Evolutionary conservation across 2,329 filamentous ascomycete genomes (phyloP).

Genomic region (Fusarium marasasianum): DNA sequence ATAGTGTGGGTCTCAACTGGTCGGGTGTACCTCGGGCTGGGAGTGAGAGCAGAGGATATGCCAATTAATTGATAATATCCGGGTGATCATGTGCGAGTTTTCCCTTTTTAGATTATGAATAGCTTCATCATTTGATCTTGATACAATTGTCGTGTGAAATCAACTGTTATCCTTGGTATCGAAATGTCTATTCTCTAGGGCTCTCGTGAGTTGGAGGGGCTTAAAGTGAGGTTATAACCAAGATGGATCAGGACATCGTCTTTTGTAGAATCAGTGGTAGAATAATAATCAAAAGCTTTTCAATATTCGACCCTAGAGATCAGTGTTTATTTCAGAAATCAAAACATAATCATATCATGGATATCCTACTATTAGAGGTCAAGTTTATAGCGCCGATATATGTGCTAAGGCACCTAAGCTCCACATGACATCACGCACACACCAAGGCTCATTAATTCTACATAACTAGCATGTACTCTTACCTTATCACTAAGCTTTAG

Average conservation of each 20-base stretch:
- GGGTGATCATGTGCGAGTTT: slow-evolving; percentile 27
- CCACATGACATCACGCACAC: slow-evolving; percentile 42
- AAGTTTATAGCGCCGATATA: background rate
- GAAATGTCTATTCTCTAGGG: background rate
- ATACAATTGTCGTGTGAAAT: background rate
- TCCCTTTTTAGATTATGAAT: slow-evolving; percentile 22
- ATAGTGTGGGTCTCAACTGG: slow-evolving; percentile 28
- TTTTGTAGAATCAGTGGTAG: background rate
- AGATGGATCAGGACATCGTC: background rate
- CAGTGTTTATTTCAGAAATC: background rate
- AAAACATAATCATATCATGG: background rate
- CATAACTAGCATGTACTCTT: background rate
- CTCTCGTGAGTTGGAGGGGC: background rate
- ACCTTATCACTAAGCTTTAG: background rate
- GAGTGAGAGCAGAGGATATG: background rate
- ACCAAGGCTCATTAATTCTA: slow-evolving; percentile 19
- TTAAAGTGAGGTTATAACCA: background rate
- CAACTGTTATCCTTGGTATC: background rate
- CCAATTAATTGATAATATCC: background rate
- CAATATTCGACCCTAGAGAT: background rate
- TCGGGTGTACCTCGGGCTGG: slow-evolving; percentile 39
- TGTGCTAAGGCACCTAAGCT: background rate
- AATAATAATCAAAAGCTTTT: background rate
- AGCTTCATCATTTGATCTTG: background rate
- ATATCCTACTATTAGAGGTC: background rate